Percentiles rank a stretch among this genome's conserved stretches.
Conservation (phyloP, 2,329 filamentous ascomycete genomes). For the Aspergillus neotritici region DNA sequence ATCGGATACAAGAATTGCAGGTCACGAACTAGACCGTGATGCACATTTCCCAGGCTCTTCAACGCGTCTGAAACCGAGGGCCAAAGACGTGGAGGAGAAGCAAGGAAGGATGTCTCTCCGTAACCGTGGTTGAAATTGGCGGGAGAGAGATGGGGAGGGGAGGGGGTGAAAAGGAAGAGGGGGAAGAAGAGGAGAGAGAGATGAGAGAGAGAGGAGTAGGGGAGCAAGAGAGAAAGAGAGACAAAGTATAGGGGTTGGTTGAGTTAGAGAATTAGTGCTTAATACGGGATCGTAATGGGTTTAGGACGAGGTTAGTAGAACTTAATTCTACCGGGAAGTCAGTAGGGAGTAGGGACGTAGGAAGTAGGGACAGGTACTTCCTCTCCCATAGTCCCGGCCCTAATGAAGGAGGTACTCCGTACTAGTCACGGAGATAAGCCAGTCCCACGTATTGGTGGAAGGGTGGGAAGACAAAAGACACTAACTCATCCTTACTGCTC, state of each 20-base stretch:
- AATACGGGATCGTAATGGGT: slow-evolving; percentile 8
- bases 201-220: slow-evolving; percentile 34
- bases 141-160: slow-evolving; percentile 35
- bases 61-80: slow-evolving; percentile 14
- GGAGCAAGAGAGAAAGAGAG: slow-evolving; percentile 7
- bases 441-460: no score
- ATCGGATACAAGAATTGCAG: slow-evolving; percentile 34
- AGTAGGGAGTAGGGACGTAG: no score
- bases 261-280: slow-evolving; percentile 11
- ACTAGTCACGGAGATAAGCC: no score
- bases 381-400: no score
- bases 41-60: slow-evolving; percentile 35
- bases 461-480: no score
- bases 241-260: slow-evolving; percentile 11
- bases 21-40: slow-evolving; percentile 30
- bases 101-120: slow-evolving; percentile 11
- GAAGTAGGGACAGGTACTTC: no score
- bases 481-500: no score
- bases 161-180: slow-evolving; percentile 49
- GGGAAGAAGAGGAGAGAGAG: slow-evolving; percentile 49
- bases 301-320: background rate
- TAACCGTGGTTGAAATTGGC: slow-evolving; percentile 4
- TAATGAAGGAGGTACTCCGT: no score
- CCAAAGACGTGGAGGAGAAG: slow-evolving; percentile 9
- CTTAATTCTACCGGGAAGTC: no score